Percentiles rank a stretch among this genome's conserved stretches.
Conservation (phyloP, 1,284 basidiomycete species). For the Papiliotrema flavescens region DNA sequence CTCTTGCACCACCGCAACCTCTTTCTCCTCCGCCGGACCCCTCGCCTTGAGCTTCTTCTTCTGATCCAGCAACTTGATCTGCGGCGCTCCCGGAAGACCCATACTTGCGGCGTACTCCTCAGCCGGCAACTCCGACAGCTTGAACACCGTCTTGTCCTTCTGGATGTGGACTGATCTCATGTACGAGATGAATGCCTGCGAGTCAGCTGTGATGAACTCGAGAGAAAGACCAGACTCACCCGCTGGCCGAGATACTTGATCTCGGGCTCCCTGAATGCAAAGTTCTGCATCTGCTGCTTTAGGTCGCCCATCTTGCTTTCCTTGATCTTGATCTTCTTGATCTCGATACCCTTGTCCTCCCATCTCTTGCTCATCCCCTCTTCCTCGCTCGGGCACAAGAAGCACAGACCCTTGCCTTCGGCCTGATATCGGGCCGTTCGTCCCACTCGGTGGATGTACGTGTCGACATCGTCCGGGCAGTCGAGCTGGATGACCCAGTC, state of each 20-base stretch:
- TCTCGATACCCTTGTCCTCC: constrained; percentile 67
- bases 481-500: constrained; percentile 99
- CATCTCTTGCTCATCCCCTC: constrained; percentile 76
- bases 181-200: constrained; percentile 92
- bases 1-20: constrained; percentile 7
- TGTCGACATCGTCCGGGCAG: constrained; percentile 95
- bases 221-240: constrained; percentile 53
- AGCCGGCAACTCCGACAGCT: constrained; percentile 74
- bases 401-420: constrained; percentile 78
- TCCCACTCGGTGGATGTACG: constrained; percentile 96
- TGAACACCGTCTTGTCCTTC: constrained; percentile 91
- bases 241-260: constrained; percentile 95
- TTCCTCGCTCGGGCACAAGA: constrained; percentile 87
- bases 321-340: constrained; percentile 84
- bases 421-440: constrained; percentile 91
- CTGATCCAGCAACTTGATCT: constrained; percentile 91
- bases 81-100: constrained; percentile 90
- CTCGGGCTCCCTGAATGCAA: constrained; percentile 93
- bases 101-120: constrained; percentile 83
- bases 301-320: constrained; percentile 80
- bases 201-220: constrained; percentile 3
- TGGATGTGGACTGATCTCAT: constrained; percentile 89
- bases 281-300: constrained; percentile 82
- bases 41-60: constrained; percentile 58
- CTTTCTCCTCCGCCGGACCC: constrained; percentile 18